Evolutionary conservation across 2,329 filamentous ascomycete genomes (phyloP).

Genomic region (Dactylella cylindrospora): DNA sequence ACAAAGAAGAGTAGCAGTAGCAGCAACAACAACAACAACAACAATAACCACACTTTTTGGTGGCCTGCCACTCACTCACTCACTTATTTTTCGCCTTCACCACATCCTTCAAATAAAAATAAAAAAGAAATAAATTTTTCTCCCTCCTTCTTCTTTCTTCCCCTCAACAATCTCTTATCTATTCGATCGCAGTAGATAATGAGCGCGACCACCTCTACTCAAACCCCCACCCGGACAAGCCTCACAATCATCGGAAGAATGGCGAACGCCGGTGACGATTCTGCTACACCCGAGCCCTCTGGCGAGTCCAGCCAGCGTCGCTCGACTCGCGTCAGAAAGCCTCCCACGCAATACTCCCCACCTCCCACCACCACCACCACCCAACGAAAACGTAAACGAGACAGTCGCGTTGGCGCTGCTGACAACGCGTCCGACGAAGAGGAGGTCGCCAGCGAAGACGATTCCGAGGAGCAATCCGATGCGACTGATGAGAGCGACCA

Average conservation of each 20-base stretch:
- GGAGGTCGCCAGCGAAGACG: slow-evolving; percentile 32
- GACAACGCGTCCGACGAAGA: slow-evolving; percentile 42
- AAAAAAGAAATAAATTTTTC: too few species aligned
- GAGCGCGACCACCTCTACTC: slow-evolving; percentile 43
- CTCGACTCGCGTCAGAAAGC: slow-evolving; percentile 40
- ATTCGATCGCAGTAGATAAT: too few species aligned
- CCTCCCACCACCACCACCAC: slow-evolving; percentile 40
- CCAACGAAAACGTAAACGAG: slow-evolving; percentile 40
- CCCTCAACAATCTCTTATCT: too few species aligned
- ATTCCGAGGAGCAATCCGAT: slow-evolving; percentile 34
- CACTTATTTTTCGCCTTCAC: too few species aligned
- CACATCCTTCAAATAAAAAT: too few species aligned
- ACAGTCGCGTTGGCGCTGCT: slow-evolving; percentile 42
- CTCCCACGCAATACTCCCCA: slow-evolving; percentile 37
- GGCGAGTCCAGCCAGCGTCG: slow-evolving; percentile 39
- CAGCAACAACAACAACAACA: too few species aligned
- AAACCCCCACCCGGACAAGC: slow-evolving; percentile 29
- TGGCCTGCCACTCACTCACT: too few species aligned
- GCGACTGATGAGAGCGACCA: slow-evolving; percentile 31
- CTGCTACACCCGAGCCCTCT: slow-evolving; percentile 36
- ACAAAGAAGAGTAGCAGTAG: too few species aligned
- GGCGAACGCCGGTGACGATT: slow-evolving; percentile 31
- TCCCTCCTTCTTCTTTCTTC: too few species aligned
- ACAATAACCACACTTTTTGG: too few species aligned
- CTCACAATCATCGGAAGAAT: slow-evolving; percentile 45